These are phyloP conservation scores for Lasiosphaeris hirsuta DNA, from an alignment of 495 filamentous ascomycete species.

Conservation along the genomic window DNA sequence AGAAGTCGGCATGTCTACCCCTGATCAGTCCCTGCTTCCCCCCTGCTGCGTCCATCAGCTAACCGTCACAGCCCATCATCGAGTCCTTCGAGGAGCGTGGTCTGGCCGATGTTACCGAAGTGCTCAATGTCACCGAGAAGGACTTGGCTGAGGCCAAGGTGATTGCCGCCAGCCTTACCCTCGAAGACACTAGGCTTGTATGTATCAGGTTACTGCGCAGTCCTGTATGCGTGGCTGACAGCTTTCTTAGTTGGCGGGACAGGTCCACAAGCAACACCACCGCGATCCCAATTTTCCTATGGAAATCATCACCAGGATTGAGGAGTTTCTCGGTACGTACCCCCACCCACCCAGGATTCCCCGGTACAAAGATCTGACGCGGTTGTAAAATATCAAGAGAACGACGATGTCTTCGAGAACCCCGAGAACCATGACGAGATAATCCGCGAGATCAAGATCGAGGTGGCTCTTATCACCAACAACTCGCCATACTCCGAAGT, in stretches of 20 bases:
- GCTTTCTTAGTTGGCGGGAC: conserved; percentile 18
- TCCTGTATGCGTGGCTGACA: neutral
- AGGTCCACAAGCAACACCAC: conserved; percentile 25
- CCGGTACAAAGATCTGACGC: too few relatives aligned
- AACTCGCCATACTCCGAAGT: conserved; percentile 49
- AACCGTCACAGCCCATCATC: conserved; percentile 6
- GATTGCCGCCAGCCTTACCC: conserved; percentile 28
- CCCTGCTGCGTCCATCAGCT: neutral
- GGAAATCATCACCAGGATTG: conserved; percentile 30
- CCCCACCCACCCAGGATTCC: neutral
- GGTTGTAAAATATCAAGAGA: conserved; percentile 17
- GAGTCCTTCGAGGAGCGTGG: conserved; percentile 10
- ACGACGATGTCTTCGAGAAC: conserved; percentile 32
- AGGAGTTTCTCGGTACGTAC: conserved; percentile 26
- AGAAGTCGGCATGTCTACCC: conserved; percentile 15
- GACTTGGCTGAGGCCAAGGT: conserved; percentile 34
- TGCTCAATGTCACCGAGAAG: conserved; percentile 29
- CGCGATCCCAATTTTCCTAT: conserved; percentile 38
- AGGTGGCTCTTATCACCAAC: conserved; percentile 41
- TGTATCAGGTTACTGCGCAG: neutral
- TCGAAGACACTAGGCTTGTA: conserved; percentile 29
- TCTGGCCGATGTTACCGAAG: neutral
- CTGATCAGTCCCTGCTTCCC: neutral
- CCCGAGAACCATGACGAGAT: conserved; percentile 36
- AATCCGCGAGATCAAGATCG: conserved; percentile 43